Conservation (phyloP, 1,139 yeast species). For the Hansenula anomala region DNA sequence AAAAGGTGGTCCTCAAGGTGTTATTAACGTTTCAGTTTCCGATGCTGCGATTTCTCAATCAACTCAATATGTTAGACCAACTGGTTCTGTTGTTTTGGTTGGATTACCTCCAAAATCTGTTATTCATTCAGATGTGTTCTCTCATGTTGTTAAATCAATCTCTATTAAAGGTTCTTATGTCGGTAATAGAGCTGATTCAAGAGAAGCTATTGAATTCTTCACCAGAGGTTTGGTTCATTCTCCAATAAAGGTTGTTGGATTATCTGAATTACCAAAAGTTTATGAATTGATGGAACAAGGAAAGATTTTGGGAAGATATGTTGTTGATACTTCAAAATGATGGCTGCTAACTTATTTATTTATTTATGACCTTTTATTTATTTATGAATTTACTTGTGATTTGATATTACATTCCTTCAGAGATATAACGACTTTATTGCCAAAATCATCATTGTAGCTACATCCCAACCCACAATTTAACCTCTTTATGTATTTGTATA, state of each 20-base stretch:
- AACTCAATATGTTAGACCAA: slow-evolving; percentile 62
- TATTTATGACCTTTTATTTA: no score
- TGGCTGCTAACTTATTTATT: slow-evolving; percentile 1
- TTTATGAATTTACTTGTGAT: not conserved
- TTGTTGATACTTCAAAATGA: slow-evolving; percentile 21
- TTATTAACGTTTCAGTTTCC: slow-evolving; percentile 75
- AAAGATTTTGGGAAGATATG: slow-evolving; percentile 65
- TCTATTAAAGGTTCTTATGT: slow-evolving; percentile 72
- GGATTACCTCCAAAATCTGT: slow-evolving; percentile 76
- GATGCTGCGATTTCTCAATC: slow-evolving; percentile 69
- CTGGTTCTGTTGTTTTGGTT: slow-evolving; percentile 76
- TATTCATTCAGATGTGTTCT: slow-evolving; percentile 56
- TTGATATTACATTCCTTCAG: no score
- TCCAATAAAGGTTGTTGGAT: slow-evolving; percentile 63
- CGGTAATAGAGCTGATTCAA: slow-evolving; percentile 76
- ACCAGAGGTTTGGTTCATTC: slow-evolving; percentile 62
- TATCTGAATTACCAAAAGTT: slow-evolving; percentile 54
- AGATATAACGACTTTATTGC: no score
- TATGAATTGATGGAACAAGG: slow-evolving; percentile 69
- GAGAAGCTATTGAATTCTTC: slow-evolving; percentile 74
- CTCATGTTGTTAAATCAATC: slow-evolving; percentile 60
- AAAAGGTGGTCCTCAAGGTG: slow-evolving; percentile 76
- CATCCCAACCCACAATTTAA: no score
- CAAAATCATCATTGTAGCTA: no score
- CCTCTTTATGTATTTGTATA: no score